A percentile compares a stretch with the other conserved stretches of the same genome.
These are phyloP conservation scores for Penicillium concentricum DNA, from an alignment of 2,329 filamentous ascomycete genomes.

Conservation along the genomic window DNA sequence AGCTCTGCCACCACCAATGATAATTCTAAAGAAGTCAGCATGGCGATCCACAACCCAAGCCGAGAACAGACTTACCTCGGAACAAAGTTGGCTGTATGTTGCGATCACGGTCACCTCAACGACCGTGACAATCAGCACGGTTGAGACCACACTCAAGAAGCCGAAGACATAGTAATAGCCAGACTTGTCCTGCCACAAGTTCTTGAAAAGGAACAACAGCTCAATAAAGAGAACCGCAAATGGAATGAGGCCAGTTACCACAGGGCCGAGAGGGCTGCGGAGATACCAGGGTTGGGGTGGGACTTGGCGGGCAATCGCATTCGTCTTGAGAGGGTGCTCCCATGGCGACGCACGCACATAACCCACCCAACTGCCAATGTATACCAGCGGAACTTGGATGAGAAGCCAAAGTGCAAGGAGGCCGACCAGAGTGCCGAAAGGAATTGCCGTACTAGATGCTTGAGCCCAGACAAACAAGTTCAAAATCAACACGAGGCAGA, in stretches of 20 bases:
- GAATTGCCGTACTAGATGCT: constrained; percentile 81
- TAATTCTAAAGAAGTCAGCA: constrained; percentile 58
- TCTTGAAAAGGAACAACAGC: constrained; percentile 82
- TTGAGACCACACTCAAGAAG: constrained; percentile 71
- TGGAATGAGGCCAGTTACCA: constrained; percentile 74
- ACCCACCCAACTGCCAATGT: constrained; percentile 75
- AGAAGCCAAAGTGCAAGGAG: constrained; percentile 78
- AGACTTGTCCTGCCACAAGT: constrained; percentile 84
- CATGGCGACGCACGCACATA: constrained; percentile 66
- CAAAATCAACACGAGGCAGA: constrained; percentile 71
- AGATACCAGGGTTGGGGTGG: constrained; percentile 75
- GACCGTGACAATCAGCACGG: constrained; percentile 72
- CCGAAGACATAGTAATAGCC: constrained; percentile 92
- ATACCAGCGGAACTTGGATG: constrained; percentile 81
- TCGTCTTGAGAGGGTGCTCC: constrained; percentile 80
- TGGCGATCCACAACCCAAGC: neutral
- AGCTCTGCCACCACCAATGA: constrained; percentile 91
- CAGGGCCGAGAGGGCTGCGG: constrained; percentile 59
- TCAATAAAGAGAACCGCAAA: constrained; percentile 89
- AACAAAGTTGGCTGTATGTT: constrained; percentile 78
- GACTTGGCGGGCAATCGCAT: constrained; percentile 68
- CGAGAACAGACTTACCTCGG: constrained; percentile 55
- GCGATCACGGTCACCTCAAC: constrained; percentile 81
- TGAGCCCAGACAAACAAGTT: constrained; percentile 91
- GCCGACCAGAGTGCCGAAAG: constrained; percentile 73